Base-by-base conservation (phyloP, 495 filamentous ascomycete genomes). In the Neurospora tetraspora region DNA sequence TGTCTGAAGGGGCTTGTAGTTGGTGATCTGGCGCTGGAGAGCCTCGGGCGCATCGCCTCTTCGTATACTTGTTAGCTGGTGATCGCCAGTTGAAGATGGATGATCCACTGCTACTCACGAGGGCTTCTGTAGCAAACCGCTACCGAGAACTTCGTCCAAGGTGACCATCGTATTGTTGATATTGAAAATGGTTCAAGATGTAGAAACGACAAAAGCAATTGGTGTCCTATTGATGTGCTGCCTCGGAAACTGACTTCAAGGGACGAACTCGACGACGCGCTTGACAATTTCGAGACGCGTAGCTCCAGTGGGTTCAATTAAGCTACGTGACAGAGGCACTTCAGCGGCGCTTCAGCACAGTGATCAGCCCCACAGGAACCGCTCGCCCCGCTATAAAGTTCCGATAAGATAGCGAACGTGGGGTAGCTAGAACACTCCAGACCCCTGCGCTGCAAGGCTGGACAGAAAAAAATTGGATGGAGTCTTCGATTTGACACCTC, bases 1-100 rank as follows among this genome's bases (percentile, higher is more conserved):
- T 0, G 90, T 91, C 69, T 89, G 81, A 31, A 94, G 84, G 2
- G 94, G 90, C 71, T 90, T 91, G 84, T 97, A 97, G 72, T 83
- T 79, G 4, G 93, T 94, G 27, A 82, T 75, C 53, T 78, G 79
- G 53, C 91, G 84, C 47, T 82, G 76, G 0, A 84, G 77, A 39
- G 73, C 73, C 36, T 80, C 73, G 42, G 79, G 78, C 61, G 78
- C 74, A 39, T 83, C 71, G 73, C 78, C 83, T 68, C 85, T 87
- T 74, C 2, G 38, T 71, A n/a, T 70, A 76, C 18, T 34, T 59
- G 73, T 80, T 71, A 77, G 68, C 31, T n/a, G 16, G 27, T 69
- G 36, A 16, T 16, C 11, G 36, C 18, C 42, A 61, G 39, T 72
- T 69, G 12, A 18, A 37, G 69, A 69, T 40, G 11, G 36, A 47